A percentile compares a stretch with the other conserved stretches of the same genome.
phyloP scores from a whole-genome alignment of 345 rosid species.

The Dipteronia sinensis region DNA sequence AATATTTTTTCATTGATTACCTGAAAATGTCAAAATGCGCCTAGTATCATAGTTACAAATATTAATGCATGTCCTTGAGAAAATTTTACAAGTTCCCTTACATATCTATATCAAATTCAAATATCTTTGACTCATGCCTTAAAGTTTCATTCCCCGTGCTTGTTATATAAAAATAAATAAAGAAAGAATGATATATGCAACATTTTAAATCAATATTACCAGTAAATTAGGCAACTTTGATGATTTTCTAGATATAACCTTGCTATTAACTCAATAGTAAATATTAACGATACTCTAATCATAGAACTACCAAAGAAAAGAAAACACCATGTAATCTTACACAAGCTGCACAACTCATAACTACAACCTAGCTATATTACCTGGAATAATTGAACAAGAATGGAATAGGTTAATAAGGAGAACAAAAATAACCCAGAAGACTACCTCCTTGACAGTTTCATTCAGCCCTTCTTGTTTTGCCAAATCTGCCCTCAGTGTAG shows the following conservation, averaged over 20 bases:
- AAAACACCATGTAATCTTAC: background rate
- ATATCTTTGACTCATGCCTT: background rate
- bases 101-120: background rate
- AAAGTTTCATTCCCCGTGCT: background rate
- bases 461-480: conserved; percentile 62
- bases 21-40: conserved; percentile 5
- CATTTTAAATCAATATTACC: background rate
- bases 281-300: conserved; percentile 2
- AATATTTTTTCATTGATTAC: background rate
- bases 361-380: conserved; percentile 5
- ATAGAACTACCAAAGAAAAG: background rate
- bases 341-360: background rate
- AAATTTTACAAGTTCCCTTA: background rate
- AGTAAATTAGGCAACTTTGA: background rate
- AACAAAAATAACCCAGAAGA: conserved; percentile 11
- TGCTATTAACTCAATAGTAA: background rate
- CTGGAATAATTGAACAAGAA: background rate
- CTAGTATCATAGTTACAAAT: background rate
- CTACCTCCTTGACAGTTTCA: conserved; percentile 61
- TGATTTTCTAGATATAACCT: background rate
- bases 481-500: conserved; percentile 56
- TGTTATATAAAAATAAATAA: background rate
- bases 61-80: conserved; percentile 7
- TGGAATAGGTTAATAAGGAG: conserved; percentile 1
- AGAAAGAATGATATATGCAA: background rate